These are phyloP conservation scores for Megacollybia marginata DNA, from an alignment of 768 basidiomycete species.

Conservation along the genomic window DNA sequence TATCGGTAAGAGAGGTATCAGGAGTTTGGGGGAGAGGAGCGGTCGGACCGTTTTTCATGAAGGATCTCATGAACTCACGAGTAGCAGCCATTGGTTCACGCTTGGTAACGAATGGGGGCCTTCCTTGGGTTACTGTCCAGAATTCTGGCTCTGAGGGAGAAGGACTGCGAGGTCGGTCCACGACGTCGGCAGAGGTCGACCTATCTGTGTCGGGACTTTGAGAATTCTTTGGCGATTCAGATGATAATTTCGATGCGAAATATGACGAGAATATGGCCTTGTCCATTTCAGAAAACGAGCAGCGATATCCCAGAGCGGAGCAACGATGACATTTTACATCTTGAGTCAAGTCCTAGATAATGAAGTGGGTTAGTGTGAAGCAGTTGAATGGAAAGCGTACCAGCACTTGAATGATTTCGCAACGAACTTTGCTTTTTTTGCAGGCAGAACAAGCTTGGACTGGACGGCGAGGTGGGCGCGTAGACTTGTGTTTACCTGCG, in stretches of 20 bases:
- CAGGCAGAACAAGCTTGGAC: conserved; percentile 32
- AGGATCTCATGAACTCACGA: conserved; percentile 18
- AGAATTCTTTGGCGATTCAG: background rate
- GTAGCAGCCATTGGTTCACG: background rate
- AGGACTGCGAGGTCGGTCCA: background rate
- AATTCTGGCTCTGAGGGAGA: background rate
- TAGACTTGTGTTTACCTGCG: no score
- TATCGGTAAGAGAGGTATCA: conserved; percentile 17
- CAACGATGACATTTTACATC: conserved; percentile 32
- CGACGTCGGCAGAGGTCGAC: background rate
- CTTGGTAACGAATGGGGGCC: background rate
- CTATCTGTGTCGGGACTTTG: background rate
- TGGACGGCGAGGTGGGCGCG: conserved; percentile 1
- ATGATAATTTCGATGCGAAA: background rate
- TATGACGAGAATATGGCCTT: conserved; percentile 1
- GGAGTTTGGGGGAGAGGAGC: conserved; percentile 10
- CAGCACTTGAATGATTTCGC: conserved; percentile 31
- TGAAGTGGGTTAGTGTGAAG: no score
- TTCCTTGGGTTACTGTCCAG: background rate
- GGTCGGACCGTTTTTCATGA: conserved; percentile 3
- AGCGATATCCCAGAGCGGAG: conserved; percentile 28
- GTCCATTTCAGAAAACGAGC: conserved; percentile 29
- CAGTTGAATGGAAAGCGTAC: no score
- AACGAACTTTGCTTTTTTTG: conserved; percentile 36
- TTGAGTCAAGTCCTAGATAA: conserved; percentile 10